These are phyloP conservation scores for Exobasidium cylindrosporum DNA, from an alignment of 1,284 basidiomycete genomes.

Conservation along the genomic window DNA sequence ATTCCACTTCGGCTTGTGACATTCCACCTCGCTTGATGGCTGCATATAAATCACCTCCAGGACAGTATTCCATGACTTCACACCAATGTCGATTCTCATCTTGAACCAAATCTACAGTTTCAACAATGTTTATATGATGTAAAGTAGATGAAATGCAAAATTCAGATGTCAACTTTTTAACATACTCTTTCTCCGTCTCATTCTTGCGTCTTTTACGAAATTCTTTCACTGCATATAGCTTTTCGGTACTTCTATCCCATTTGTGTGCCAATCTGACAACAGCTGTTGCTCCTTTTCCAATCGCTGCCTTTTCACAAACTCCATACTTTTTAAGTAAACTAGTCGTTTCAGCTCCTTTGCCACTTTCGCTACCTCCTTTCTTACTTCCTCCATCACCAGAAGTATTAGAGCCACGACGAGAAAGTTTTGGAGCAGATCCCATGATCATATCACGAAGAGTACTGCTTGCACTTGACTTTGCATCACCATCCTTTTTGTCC, in stretches of 20 bases:
- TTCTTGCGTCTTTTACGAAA: conserved; percentile 97
- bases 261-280: conserved; percentile 96
- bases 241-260: conserved; percentile 94
- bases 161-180: conserved; percentile 98
- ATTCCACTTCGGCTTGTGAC: conserved; percentile 90
- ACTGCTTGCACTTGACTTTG: conserved; percentile 43
- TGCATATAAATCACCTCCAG: conserved; percentile 89
- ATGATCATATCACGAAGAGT: conserved; percentile 53
- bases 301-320: conserved; percentile 91
- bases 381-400: conserved; percentile 41
- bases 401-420: conserved; percentile 42
- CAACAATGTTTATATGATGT: conserved; percentile 93
- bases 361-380: conserved; percentile 31
- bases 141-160: conserved; percentile 98
- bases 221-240: conserved; percentile 99
- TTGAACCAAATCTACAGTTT: conserved; percentile 97
- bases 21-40: conserved; percentile 97
- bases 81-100: conserved; percentile 97
- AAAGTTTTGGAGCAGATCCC: conserved; percentile 48
- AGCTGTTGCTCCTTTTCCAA: conserved; percentile 95
- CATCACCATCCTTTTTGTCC: conserved; percentile 40
- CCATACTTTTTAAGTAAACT: conserved; percentile 79
- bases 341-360: conserved; percentile 32
- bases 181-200: conserved; percentile 97
- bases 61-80: conserved; percentile 98